A percentile compares a stretch with the other conserved stretches of the same genome.
These are phyloP conservation scores for Trichoderma sp. DNA, from an alignment of 2,329 filamentous ascomycete genomes.

Conservation along the genomic window DNA sequence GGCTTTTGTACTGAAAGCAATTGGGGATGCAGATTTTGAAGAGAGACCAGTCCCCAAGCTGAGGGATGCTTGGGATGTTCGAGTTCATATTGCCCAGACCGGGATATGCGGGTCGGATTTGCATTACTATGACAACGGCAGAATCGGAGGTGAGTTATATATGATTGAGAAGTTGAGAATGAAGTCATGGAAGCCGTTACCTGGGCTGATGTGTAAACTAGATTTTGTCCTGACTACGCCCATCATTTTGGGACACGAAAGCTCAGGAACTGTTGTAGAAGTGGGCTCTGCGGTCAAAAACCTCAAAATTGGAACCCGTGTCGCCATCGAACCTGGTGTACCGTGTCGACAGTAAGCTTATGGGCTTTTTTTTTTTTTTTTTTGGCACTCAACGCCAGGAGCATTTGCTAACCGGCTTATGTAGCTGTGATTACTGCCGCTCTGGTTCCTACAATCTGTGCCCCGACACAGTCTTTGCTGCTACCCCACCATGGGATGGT, in stretches of 20 bases:
- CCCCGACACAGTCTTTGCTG: not conserved
- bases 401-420: not conserved
- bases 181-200: not conserved
- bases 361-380: not conserved
- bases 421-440: not conserved
- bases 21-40: not conserved
- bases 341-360: not conserved
- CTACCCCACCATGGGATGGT: not conserved
- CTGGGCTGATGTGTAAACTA: not conserved
- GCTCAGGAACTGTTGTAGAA: constrained; percentile 41
- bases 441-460: not conserved
- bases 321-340: not conserved
- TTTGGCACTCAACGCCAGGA: too few species aligned
- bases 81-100: not conserved
- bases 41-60: not conserved
- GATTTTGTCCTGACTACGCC: constrained; percentile 45
- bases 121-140: not conserved
- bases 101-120: not conserved
- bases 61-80: not conserved
- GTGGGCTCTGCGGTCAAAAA: constrained; percentile 40
- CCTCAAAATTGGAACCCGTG: not conserved
- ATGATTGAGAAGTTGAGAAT: not conserved
- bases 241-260: constrained; percentile 49
- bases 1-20: not conserved
- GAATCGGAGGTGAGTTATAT: not conserved